Evolutionary conservation across 768 basidiomycete species (phyloP), one percentile per base, ranked within the genome.

Genomic region (Tulasnella sp.): DNA sequence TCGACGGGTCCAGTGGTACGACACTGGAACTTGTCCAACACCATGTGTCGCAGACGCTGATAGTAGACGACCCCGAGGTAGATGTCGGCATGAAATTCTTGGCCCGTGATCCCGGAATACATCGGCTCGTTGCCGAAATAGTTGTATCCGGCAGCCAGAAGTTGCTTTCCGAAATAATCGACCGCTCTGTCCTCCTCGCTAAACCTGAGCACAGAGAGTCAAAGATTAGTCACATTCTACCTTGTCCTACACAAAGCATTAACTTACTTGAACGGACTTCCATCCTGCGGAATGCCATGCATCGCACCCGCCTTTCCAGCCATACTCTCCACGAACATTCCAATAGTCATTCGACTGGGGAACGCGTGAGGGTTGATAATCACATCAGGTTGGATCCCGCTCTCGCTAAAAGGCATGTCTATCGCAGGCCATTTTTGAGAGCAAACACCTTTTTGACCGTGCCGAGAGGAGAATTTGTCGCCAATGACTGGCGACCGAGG

Each of bases 291-390:
- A 32, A 99, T 87, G 61, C 98, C 98, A 81, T 99, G 98, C 93
- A 99, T 94, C 10, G 97, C 93, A 78, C 98, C 98, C 1, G 98
- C 93, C 84, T 99, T 99, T n/a, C 98, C 98, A 0, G 98, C 98
- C 91, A 99, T 91, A 85, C 95, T 97, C 87, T 99, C 98, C 78
- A 99, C 95, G 83, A 99, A 91, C 98, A 99, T 99, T 79, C 98
- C 98, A 82, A 99, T 99, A 0, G 98, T 99, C 98, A 99, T 99
- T 81, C 98, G 94, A 87, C 92, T 93, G 2, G 98, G 98, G 88
- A 99, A 99, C 20, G 98, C 98, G 84, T 99, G 98, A 46, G 98
- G 98, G 85, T 99, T 99, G 87, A 99, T 99, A 84, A 99, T 99
- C 73, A 99, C 90, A 84, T 99, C 98, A 1, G 98, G 98, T 84